Evolutionary conservation across 495 filamentous ascomycete genomes (phyloP).

Genomic region (Delitschia confertaspora): DNA sequence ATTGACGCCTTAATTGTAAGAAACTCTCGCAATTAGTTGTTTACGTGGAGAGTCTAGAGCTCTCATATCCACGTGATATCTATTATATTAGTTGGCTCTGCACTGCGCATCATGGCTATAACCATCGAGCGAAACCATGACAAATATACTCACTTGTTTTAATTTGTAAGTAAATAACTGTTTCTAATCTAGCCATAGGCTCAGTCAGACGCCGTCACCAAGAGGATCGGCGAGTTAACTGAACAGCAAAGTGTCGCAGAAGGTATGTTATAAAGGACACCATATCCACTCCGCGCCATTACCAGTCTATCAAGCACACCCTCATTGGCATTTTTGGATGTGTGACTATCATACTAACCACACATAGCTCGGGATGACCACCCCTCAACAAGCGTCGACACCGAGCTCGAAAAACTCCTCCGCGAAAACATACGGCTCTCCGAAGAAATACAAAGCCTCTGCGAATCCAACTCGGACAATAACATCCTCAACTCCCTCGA

Average conservation of each 20-base stretch:
- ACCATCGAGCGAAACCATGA: too few relatives aligned
- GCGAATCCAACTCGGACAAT: slow-evolving; percentile 42
- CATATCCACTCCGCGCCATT: not conserved
- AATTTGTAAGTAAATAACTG: not conserved
- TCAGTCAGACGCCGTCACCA: slow-evolving; percentile 37
- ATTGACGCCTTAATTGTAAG: slow-evolving; percentile 34
- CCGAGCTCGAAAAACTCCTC: slow-evolving; percentile 48
- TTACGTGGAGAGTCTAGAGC: too few relatives aligned
- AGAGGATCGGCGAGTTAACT: slow-evolving; percentile 48
- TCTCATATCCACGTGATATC: too few relatives aligned
- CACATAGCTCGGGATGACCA: slow-evolving; percentile 13
- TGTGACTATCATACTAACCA: not conserved
- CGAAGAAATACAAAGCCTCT: slow-evolving; percentile 52
- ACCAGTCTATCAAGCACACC: slow-evolving; percentile 4
- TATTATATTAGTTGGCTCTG: too few relatives aligned
- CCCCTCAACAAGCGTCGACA: slow-evolving; percentile 29
- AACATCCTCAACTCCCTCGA: slow-evolving; percentile 52
- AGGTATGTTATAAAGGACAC: slow-evolving; percentile 31
- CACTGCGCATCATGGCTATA: too few relatives aligned
- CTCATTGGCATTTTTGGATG: slow-evolving; percentile 1
- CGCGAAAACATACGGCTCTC: slow-evolving; percentile 55
- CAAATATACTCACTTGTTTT: too few relatives aligned
- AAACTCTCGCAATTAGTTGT: too few relatives aligned
- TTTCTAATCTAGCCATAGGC: slow-evolving; percentile 21
- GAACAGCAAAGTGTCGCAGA: slow-evolving; percentile 39